phyloP scores from a whole-genome alignment of 805 yeast species.

The Nakazawaea molendinolei region DNA sequence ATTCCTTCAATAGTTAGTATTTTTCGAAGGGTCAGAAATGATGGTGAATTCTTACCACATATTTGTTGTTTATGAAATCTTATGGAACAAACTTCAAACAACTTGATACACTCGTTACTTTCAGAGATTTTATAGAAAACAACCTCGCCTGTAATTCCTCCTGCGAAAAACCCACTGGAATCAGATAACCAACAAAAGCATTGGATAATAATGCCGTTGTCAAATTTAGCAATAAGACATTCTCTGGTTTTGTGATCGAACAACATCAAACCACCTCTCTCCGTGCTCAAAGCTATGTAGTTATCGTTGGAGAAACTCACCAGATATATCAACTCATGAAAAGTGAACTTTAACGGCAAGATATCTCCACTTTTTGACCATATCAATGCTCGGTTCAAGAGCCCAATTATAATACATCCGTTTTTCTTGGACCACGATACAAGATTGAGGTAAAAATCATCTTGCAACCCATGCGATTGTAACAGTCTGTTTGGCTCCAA shows the following conservation, averaged over 20 bases:
- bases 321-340: constrained; percentile 42
- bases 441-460: constrained; percentile 73
- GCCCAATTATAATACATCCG: constrained; percentile 57
- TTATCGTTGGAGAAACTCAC: constrained; percentile 48
- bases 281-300: constrained; percentile 49
- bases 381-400: constrained; percentile 48
- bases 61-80: constrained; percentile 51
- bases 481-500: constrained; percentile 40
- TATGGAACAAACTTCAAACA: constrained; percentile 20
- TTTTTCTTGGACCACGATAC: constrained; percentile 61
- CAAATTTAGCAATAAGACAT: too few relatives aligned
- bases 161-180: constrained; percentile 41
- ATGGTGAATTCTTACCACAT: constrained; percentile 38
- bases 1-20: too few relatives aligned
- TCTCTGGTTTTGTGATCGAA: constrained; percentile 29
- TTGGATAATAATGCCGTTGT: too few relatives aligned
- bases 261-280: constrained; percentile 44
- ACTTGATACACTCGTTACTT: constrained; percentile 9
- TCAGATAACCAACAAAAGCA: constrained; percentile 55
- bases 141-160: constrained; percentile 62
- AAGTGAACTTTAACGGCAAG: constrained; percentile 33
- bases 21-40: too few relatives aligned
- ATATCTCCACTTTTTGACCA: constrained; percentile 55
- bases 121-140: constrained; percentile 28
- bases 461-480: constrained; percentile 65